These are phyloP conservation scores for Pholiota molesta DNA, from an alignment of 768 basidiomycete species.

Conservation along the genomic window DNA sequence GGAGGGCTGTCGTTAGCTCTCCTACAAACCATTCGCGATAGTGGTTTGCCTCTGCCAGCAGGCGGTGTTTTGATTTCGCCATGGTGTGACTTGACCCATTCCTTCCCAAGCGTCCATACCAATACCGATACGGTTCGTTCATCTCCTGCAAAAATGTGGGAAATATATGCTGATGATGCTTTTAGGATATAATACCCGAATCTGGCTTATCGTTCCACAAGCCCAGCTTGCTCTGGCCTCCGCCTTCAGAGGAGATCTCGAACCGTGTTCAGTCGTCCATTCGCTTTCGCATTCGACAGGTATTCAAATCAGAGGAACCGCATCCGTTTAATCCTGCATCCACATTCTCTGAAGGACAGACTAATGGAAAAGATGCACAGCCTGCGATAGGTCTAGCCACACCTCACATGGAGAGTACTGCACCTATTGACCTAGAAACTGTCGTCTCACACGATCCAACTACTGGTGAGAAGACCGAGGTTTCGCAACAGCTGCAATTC, in stretches of 20 bases:
- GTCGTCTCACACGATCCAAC: constrained; percentile 43
- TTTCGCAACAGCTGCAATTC: constrained; percentile 79
- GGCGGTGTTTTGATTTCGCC: constrained; percentile 91
- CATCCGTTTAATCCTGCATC: constrained; percentile 21
- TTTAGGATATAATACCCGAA: constrained; percentile 78
- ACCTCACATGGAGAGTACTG: constrained; percentile 16
- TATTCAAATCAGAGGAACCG: constrained; percentile 40
- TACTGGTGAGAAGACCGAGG: constrained; percentile 54
- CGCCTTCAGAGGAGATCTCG: constrained; percentile 67
- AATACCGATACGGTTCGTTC: constrained; percentile 82
- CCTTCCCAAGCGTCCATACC: constrained; percentile 83
- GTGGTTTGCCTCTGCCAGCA: constrained; percentile 78
- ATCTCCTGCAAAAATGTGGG: not conserved
- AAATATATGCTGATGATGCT: not conserved
- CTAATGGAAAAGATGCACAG: not conserved
- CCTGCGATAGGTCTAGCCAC: not conserved
- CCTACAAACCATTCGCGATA: constrained; percentile 86
- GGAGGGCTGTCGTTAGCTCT: constrained; percentile 85
- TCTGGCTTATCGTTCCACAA: constrained; percentile 80
- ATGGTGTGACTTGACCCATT: constrained; percentile 92
- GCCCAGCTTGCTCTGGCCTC: constrained; percentile 80
- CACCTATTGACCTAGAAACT: constrained; percentile 41
- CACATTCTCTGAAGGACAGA: constrained; percentile 22
- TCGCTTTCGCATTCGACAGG: constrained; percentile 62
- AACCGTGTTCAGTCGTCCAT: constrained; percentile 57